Base-by-base conservation (phyloP, 192 early-diverging fungal species). In the Pilobolus umbonatus region DNA sequence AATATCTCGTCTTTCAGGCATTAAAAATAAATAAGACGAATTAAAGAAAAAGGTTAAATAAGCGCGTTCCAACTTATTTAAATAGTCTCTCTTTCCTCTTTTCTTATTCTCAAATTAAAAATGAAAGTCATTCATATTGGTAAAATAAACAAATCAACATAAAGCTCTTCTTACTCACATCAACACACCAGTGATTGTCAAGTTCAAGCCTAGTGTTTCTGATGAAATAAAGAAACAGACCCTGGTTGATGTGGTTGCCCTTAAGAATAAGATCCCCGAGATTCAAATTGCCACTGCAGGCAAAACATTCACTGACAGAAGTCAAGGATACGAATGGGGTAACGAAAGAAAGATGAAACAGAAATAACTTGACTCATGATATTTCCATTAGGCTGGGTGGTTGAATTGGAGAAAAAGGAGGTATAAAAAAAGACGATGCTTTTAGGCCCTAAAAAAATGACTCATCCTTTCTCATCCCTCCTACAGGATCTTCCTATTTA, bases 351-450 rank as follows among this genome's bases (percentile, higher is more conserved):
- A 40, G 2, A 40, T 12, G 11, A 12, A 40, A 8, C n/a, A 40
- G n/a, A 3, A 40, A 40, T 8, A 40, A 40, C 3, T 15, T 3
- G 3, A 40, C 11, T 40, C n/a, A 40, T 15, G 11, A 11, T 2
- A 40, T 40, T 40, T 7, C 3, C 3, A 3, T 45, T 59, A 65
- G 64, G 67, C 24, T 68, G 67, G 67, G 67, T 68, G 15, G 55
- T 68, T 5, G 67, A 68, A 42, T 50, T 62, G 25, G 55, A 57
- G 9, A 61, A 42, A n/a, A 62, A 68, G 38, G 61, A 68, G 67
- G 67, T 68, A 68, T 42, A 24, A 40, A 40, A 7, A 40, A 42
- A 17, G 39, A 17, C 2, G 14, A 15, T 40, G n/a, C 8, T 17
- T 3, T 25, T 25, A 25, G 25, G 5, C 10, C 25, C 21, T 47